phyloP scores from a whole-genome alignment of 2,329 filamentous ascomycete species.

The Raffaelea arxii region DNA sequence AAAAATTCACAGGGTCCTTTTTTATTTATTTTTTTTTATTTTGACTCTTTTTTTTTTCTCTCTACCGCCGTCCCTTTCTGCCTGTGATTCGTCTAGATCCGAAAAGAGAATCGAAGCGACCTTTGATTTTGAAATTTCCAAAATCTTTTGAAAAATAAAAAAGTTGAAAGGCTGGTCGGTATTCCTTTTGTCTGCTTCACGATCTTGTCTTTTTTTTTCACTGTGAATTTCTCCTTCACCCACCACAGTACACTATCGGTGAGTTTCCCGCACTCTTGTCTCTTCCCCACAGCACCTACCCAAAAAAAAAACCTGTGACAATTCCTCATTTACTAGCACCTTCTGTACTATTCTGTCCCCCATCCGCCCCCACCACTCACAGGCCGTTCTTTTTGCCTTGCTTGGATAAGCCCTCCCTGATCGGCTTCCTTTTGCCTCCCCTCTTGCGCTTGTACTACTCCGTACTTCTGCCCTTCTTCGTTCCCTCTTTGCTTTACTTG shows the following conservation, averaged over 20 bases:
- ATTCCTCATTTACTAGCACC: constrained; percentile 6
- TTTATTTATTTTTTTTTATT: neutral
- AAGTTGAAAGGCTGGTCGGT: too few relatives aligned
- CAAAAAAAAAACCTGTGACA: too few relatives aligned
- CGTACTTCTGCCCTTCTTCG: neutral
- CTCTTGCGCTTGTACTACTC: neutral
- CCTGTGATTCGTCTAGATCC: too few relatives aligned
- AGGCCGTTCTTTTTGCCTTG: neutral
- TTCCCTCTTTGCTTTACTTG: neutral
- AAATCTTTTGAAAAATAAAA: too few relatives aligned
- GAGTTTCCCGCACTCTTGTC: too few relatives aligned
- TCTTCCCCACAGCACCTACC: too few relatives aligned
- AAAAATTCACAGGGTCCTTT: neutral
- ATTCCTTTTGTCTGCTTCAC: too few relatives aligned
- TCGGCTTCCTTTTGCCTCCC: constrained; percentile 5
- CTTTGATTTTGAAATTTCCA: too few relatives aligned
- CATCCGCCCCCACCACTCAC: neutral
- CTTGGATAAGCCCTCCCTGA: constrained; percentile 7
- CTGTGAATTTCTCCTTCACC: too few relatives aligned
- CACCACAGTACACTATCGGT: too few relatives aligned
- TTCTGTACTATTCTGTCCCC: constrained; percentile 10
- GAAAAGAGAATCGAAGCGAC: too few relatives aligned
- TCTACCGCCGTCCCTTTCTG: neutral
- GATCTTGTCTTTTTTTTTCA: too few relatives aligned
- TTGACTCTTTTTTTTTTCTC: neutral